phyloP scores from a whole-genome alignment of 352 stramenopile species.

The Thalassiosira mediterranea region DNA sequence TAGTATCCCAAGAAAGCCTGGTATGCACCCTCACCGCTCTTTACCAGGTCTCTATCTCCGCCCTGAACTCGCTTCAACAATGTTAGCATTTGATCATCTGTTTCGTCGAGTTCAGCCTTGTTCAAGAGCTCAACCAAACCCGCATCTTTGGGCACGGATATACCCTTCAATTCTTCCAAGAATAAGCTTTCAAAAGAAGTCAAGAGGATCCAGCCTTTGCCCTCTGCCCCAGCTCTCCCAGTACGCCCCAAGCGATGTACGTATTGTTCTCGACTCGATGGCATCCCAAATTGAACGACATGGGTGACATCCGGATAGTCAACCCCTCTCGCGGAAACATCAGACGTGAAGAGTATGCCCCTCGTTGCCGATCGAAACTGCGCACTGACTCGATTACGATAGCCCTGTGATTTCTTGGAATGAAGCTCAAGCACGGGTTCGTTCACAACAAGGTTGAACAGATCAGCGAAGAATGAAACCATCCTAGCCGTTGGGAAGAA shows the following conservation, averaged over 20 bases:
- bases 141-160: slow-evolving; percentile 54
- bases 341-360: slow-evolving; percentile 80
- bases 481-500: slow-evolving; percentile 98
- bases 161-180: slow-evolving; percentile 60
- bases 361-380: slow-evolving; percentile 94
- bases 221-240: slow-evolving; percentile 92
- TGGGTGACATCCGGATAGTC: slow-evolving; percentile 97
- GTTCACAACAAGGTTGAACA: slow-evolving; percentile 85
- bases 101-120: slow-evolving; percentile 4
- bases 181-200: slow-evolving; percentile 66
- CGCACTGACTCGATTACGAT: slow-evolving; percentile 94
- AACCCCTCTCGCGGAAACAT: slow-evolving; percentile 86
- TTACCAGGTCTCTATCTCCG: slow-evolving; percentile 54
- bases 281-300: slow-evolving; percentile 99
- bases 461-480: slow-evolving; percentile 90
- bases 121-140: slow-evolving; percentile 27
- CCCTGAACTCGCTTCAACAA: slow-evolving; percentile 41
- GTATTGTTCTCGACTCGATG: slow-evolving; percentile 98
- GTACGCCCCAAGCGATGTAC: slow-evolving; percentile 99
- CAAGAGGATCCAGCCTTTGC: slow-evolving; percentile 82
- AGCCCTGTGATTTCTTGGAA: slow-evolving; percentile 97
- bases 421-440: slow-evolving; percentile 97
- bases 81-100: slow-evolving; percentile 36
- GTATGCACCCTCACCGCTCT: slow-evolving; percentile 53
- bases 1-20: slow-evolving; percentile 74